Evolutionary conservation across 2,329 filamentous ascomycete species (phyloP), one percentile per base, ranked within the genome.

Genomic region (Pseudofabraea citricarpa): DNA sequence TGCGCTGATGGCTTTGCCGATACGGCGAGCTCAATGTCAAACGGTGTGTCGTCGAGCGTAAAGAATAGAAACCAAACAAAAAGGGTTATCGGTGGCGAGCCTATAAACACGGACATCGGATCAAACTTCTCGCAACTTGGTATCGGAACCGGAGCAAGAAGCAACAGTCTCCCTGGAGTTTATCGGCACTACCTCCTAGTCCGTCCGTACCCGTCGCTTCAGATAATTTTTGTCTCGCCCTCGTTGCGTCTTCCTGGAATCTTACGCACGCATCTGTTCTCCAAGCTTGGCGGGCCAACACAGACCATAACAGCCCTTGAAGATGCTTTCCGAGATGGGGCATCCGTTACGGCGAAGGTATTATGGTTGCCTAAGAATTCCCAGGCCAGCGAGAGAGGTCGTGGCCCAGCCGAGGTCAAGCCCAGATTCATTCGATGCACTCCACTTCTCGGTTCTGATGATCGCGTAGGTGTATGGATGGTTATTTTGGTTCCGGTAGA

Each of bases 381-480:
- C 3, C 35, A 37, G n/a, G 29, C 38, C 8, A 27, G 36, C 10
- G 49, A 50, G 9, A 16, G 39, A 59, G 18, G 35, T 12, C 66
- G 70, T 61, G 10, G 67, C 70, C 22, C 47, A 16, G 38, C 61
- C 64, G 18, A 83, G 81, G 2, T 72, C 79, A 22, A 73, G 74
- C 36, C 46, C 31, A 74, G 83, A 32, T 88, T 83, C 82, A 84
- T 89, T 21, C 84, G 88, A 59, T 85, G 82, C 56, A 88, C 84
- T 22, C 85, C 85, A 2, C 64, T 89, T 4, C 63, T 85, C 2
- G 83, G 83, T 2, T 71, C 73, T 21, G 80, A 81, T 49, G 80
- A 81, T 4, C 67, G 74, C 6, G 77, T 89, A 0, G 85, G 85
- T 5, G 83, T 87, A 0, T 89, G 85, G 85, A 85, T 89, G 80